Base-by-base conservation (phyloP, 768 basidiomycete species). In the Sporobolomyces phaffii region DNA sequence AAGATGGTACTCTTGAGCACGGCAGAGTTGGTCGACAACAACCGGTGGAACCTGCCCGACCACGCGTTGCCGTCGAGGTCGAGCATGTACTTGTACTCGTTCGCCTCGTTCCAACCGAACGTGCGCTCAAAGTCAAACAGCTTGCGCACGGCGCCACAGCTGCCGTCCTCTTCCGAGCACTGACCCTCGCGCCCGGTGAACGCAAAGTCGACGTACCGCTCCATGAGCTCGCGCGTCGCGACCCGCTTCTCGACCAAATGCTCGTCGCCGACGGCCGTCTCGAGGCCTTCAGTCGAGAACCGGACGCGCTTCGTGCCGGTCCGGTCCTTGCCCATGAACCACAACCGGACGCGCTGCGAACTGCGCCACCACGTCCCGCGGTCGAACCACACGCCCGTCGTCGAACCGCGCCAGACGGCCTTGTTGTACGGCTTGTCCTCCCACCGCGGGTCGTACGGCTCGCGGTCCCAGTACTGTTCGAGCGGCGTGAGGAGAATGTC, bases 401-500 rank as follows among this genome's bases (percentile, higher is more conserved):
- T 94, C 3, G 91, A 89, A n/a, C 96, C 96, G 50, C 96, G 80
- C 91, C 94, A 99, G 77, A 93, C 94, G 41, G 97, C 73, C 52
- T 53, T 82, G 74, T 83, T 84, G 75, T 90, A 84, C 26, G 81
- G 80, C 79, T 98, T 98, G 64, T 87, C 79, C 62, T 90, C 88
- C 94, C 94, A 99, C 0, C 86, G 79, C 73, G 98, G 94, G 86
- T 90, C 88, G 50, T 84, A 81, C 72, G 93, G 91, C 2, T 87
- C 82, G 3, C 84, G 84, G 73, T 87, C 87, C 69, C 87, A 79
- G 73, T 89, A 90, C 77, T 99, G 98, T 77, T 99, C 98, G 77
- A 98, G 92, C 67, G 90, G 92, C 0, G 94, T 93, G 66, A 98
- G 90, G 61, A 89, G 82, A 70, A 99, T 89, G 76, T 98, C 96